These are phyloP conservation scores for Aspergillus brasiliensis DNA, from an alignment of 2,329 filamentous ascomycete species.

Conservation along the genomic window DNA sequence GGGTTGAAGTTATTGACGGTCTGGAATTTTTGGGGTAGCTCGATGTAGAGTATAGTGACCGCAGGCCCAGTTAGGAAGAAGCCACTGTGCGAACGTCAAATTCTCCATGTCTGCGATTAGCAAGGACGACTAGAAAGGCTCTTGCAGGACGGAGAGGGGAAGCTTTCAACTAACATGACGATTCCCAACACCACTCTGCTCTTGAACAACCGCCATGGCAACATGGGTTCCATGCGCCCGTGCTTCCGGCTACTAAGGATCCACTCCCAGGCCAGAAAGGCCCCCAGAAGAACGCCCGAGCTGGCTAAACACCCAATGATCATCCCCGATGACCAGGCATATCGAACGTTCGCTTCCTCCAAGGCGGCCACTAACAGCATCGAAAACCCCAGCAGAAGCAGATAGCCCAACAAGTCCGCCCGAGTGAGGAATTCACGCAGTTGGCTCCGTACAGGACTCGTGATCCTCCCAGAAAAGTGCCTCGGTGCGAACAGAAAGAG, in stretches of 20 bases:
- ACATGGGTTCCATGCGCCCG: constrained; percentile 14
- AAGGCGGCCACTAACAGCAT: constrained; percentile 59
- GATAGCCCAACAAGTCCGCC: constrained; percentile 56
- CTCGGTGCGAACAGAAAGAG: constrained; percentile 13
- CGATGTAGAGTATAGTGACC: constrained; percentile 20
- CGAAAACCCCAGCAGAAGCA: constrained; percentile 55
- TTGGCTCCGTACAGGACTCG: neutral
- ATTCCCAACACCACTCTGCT: constrained; percentile 20
- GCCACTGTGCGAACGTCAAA: constrained; percentile 2
- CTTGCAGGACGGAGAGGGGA: neutral
- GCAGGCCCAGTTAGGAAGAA: constrained; percentile 23
- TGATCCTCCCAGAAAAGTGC: constrained; percentile 7
- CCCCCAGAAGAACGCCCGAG: constrained; percentile 39
- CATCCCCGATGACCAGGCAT: constrained; percentile 55
- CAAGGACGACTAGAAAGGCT: neutral
- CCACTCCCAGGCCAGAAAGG: constrained; percentile 21
- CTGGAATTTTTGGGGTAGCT: constrained; percentile 28
- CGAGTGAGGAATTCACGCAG: neutral
- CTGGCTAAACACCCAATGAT: constrained; percentile 54
- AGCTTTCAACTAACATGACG: constrained; percentile 10
- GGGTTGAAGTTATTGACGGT: constrained; percentile 23
- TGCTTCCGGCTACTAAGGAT: constrained; percentile 7
- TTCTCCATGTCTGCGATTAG: neutral
- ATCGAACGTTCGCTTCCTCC: constrained; percentile 58
- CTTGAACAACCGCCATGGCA: constrained; percentile 18